Evolutionary conservation across 805 yeast species (phyloP).

Genomic region (Wickerhamiella siamensis): DNA sequence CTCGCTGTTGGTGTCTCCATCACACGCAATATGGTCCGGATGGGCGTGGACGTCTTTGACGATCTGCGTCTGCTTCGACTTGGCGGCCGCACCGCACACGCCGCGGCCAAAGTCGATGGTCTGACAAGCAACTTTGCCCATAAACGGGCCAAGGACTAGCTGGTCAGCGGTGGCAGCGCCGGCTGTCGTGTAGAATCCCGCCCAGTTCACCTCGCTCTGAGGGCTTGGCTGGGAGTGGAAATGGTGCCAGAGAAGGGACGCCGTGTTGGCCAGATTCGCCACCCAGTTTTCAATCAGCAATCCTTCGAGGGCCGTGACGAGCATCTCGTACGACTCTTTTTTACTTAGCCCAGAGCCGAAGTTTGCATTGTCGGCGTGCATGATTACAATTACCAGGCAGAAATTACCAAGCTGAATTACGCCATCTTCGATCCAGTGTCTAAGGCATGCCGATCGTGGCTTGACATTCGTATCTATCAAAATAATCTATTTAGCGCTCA

Average conservation of each 20-base stretch:
- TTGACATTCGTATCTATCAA: background rate
- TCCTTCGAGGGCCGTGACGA: constrained; percentile 51
- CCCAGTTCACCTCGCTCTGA: constrained; percentile 58
- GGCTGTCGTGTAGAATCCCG: constrained; percentile 68
- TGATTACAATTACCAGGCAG: too few relatives aligned
- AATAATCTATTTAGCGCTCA: constrained; percentile 3
- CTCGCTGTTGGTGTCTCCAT: constrained; percentile 86
- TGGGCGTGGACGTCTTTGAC: constrained; percentile 64
- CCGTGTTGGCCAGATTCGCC: constrained; percentile 71
- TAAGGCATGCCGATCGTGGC: background rate
- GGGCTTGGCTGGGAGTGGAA: constrained; percentile 43
- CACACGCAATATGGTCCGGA: constrained; percentile 95
- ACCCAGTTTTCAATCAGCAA: constrained; percentile 69
- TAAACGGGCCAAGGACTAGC: constrained; percentile 80
- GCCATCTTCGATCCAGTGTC: background rate
- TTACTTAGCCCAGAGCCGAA: constrained; percentile 28
- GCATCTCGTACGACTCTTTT: constrained; percentile 41
- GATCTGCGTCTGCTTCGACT: constrained; percentile 42
- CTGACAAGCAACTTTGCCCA: constrained; percentile 95
- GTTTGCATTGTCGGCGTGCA: constrained; percentile 62
- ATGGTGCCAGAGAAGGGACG: constrained; percentile 80
- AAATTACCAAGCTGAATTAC: too few relatives aligned
- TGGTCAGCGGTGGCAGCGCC: constrained; percentile 26
- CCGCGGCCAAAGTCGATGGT: constrained; percentile 64
- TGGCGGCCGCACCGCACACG: constrained; percentile 83